Conservation (phyloP, 441 rosid species). For the Corymbia calophylla region DNA sequence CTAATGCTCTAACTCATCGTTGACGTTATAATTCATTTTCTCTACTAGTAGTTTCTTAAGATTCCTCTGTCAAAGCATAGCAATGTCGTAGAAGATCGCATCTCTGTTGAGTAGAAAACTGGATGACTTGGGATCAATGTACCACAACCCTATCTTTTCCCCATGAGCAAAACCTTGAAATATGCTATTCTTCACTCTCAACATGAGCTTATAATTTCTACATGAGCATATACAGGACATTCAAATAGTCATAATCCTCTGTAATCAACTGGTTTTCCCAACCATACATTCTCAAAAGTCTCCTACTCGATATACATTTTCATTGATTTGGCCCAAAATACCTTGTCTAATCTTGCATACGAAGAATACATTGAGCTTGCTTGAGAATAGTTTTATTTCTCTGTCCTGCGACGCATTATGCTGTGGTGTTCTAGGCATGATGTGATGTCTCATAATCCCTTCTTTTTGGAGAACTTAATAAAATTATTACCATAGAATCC, state of each 20-base stretch:
- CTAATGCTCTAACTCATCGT: too few species aligned
- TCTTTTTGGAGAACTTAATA: not conserved
- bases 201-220: not conserved
- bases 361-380: not conserved
- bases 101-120: not conserved
- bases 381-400: not conserved
- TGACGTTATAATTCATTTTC: not conserved
- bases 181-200: not conserved
- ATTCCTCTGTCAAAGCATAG: not conserved
- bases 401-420: accelerated
- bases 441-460: not conserved
- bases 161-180: not conserved
- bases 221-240: not conserved
- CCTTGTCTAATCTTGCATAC: not conserved
- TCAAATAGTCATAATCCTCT: not conserved
- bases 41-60: not conserved
- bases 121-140: not conserved
- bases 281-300: not conserved
- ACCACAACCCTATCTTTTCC: not conserved
- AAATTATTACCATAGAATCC: not conserved
- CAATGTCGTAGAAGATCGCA: not conserved
- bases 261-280: not conserved
- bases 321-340: not conserved
- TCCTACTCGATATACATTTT: not conserved
- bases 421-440: not conserved